Conservation (phyloP, 768 basidiomycete genomes). For the Termitomyces sp. region DNA sequence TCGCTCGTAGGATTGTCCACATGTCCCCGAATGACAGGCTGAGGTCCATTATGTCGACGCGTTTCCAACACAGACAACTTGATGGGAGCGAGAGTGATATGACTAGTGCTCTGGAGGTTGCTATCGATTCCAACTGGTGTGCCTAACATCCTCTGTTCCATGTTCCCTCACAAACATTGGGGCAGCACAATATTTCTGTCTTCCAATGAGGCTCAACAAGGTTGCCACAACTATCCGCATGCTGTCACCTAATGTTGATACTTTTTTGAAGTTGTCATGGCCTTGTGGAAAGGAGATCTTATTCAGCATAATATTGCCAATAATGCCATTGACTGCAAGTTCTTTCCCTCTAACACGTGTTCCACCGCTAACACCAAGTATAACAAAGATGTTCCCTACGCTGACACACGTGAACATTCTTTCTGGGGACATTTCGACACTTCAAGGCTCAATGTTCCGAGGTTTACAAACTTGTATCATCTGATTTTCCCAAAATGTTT, state of each 20-base stretch:
- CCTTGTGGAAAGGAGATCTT: conserved; percentile 79
- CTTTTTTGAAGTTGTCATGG: conserved; percentile 55
- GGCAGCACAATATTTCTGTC: conserved; percentile 79
- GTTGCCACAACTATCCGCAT: conserved; percentile 29
- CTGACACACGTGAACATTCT: conserved; percentile 41
- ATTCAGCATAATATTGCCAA: conserved; percentile 73
- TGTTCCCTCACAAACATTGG: neutral
- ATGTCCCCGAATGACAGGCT: conserved; percentile 56
- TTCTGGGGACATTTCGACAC: conserved; percentile 76
- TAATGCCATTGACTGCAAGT: conserved; percentile 74
- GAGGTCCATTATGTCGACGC: conserved; percentile 67
- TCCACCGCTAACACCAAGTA: neutral
- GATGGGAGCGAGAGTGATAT: conserved; percentile 77
- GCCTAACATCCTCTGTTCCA: neutral
- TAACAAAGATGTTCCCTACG: conserved; percentile 62
- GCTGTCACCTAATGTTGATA: neutral
- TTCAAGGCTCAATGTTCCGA: conserved; percentile 74
- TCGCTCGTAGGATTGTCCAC: conserved; percentile 80
- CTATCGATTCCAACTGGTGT: conserved; percentile 90
- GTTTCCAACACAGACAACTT: conserved; percentile 63
- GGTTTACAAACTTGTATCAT: conserved; percentile 27
- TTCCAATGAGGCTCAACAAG: conserved; percentile 79
- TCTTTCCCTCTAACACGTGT: neutral
- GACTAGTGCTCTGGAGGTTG: conserved; percentile 77
- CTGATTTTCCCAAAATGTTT: neutral